phyloP scores from a whole-genome alignment of 2,329 filamentous ascomycete species.

The Beauveria bassiana region DNA sequence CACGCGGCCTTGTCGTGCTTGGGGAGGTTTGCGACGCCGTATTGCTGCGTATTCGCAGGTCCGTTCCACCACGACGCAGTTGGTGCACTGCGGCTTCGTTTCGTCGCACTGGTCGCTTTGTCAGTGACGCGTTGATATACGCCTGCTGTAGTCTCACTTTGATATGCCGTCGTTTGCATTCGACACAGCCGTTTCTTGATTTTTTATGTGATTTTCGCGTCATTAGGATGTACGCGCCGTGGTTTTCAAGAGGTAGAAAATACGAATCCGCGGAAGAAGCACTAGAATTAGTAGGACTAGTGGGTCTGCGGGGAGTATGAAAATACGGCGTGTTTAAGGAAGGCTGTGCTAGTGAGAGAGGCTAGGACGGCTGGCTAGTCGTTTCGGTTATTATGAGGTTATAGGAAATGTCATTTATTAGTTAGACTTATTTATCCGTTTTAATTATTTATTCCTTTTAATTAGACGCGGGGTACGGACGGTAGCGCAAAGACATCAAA shows the following conservation, averaged over 20 bases:
- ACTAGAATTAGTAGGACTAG: too few species aligned
- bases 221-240: neutral
- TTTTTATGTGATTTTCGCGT: conserved; percentile 22
- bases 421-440: too few species aligned
- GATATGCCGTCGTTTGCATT: conserved; percentile 28
- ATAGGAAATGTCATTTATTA: too few species aligned
- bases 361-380: too few species aligned
- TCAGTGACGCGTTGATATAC: neutral
- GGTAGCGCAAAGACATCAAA: too few species aligned
- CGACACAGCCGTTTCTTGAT: conserved; percentile 25
- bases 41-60: neutral
- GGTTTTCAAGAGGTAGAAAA: neutral
- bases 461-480: too few species aligned
- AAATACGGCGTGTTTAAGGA: neutral
- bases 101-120: conserved; percentile 27
- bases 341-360: too few species aligned
- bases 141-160: conserved; percentile 17
- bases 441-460: too few species aligned
- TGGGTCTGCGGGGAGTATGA: neutral
- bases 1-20: neutral
- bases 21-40: neutral
- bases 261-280: neutral
- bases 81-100: conserved; percentile 27
- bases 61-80: conserved; percentile 19
- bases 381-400: too few species aligned